Evolutionary conservation across 2,329 filamentous ascomycete species (phyloP).

Genomic region (Chaetothyriales sp.): DNA sequence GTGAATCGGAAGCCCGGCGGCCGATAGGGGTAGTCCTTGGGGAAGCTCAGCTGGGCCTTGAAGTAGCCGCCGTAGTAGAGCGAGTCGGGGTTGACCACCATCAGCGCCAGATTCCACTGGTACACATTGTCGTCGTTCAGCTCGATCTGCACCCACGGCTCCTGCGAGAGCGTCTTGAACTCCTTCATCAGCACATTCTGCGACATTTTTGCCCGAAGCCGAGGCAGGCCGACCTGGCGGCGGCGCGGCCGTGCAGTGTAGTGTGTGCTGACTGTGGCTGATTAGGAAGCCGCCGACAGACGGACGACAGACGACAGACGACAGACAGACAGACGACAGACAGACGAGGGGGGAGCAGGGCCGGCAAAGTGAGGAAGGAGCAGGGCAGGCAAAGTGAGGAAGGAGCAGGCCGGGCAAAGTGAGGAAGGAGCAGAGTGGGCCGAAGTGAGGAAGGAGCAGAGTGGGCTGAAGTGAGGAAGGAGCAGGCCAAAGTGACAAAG

Average conservation of each 20-base stretch:
- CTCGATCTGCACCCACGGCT: conserved; percentile 90
- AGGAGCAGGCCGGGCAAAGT: too few species aligned
- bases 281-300: too few species aligned
- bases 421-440: too few species aligned
- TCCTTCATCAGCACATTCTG: conserved; percentile 83
- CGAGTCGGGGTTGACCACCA: conserved; percentile 85
- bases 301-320: too few species aligned
- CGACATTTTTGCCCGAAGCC: conserved; percentile 31
- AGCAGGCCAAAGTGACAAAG: too few species aligned
- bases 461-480: too few species aligned
- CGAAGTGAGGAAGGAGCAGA: too few species aligned
- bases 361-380: too few species aligned
- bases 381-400: too few species aligned
- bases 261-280: neutral
- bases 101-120: conserved; percentile 74
- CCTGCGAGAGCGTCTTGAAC: conserved; percentile 65
- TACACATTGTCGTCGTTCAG: conserved; percentile 72
- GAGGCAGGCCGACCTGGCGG: neutral
- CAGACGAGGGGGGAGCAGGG: too few species aligned
- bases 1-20: conserved; percentile 78
- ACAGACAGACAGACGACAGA: too few species aligned
- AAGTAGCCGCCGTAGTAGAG: conserved; percentile 89
- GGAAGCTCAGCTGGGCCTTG: conserved; percentile 77
- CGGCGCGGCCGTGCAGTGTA: neutral
- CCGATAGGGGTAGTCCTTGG: conserved; percentile 74